Base-by-base conservation (phyloP, 2,329 filamentous ascomycete genomes). In the Ascochyta fabae region DNA sequence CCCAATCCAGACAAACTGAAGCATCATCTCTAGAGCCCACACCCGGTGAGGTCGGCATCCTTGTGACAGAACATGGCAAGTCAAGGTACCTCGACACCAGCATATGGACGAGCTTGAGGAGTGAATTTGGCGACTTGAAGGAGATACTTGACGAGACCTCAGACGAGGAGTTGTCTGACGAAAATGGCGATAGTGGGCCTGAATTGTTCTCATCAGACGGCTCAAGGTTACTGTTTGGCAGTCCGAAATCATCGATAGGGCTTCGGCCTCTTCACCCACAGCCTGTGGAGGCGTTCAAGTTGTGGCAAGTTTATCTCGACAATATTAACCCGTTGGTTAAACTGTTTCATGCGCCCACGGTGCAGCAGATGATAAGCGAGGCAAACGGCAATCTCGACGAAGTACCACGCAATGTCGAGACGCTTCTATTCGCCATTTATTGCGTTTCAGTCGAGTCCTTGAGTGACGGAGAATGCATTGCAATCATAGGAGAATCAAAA, bases 281-380 rank as follows among this genome's bases (percentile, higher is more conserved):
- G 4, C 83, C 86, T 0, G 81, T 85, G 12, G 85, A 90, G 31
- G 84, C 90, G 24, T 87, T 90, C 65, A 82, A 83, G 46, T 80
- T 94, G 5, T 94, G 90, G 90, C 88, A 92, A 69, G 79, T 86
- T 8, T 92, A 88, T 61, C 77, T 92, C 6, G 86, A 91, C 44
- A 87, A 90, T 58, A 86, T 93, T 51, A 89, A 93, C 65, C 89
- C 90, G 0, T 72, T 92, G 41, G 85, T 86, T 62, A 93, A 92
- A 69, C 67, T 87, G 41, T 86, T 91, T 23, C 90, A 94, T 68
- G 83, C 88, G 1, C 89, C 90, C 0, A 86, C 86, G 0, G 73
- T 91, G 4, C 87, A 92, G 65, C 82, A 83, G 2, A 82, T 84
- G 41, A 78, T 92, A 7, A 81, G 89, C 34, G 84, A 89, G 54